Evolutionary conservation across 2,329 filamentous ascomycete species (phyloP), one percentile per base, ranked within the genome.

Genomic region (Chrysosporium queenslandicum): DNA sequence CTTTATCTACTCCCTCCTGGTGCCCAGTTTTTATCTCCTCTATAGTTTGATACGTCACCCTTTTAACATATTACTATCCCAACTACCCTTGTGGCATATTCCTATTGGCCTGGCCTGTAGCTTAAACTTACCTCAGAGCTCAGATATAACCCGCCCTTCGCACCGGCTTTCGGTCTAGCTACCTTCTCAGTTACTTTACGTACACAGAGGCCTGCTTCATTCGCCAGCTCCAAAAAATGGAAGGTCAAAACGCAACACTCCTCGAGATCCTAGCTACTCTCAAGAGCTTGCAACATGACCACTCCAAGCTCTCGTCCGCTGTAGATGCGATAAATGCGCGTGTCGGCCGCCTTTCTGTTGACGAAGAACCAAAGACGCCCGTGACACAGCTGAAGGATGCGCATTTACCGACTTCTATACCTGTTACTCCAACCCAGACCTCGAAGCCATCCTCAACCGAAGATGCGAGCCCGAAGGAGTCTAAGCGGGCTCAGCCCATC

Each of bases 261-360:
- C 25, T n/a, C 39, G 46, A 56, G 41, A 49, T 56, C n/a, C n/a
- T 53, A 18, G 43, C 41, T 12, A 41, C 51, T 20, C 40, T 56
- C 46, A 53, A 53, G 29, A 40, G 34, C 25, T 23, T 56, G 8
- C 50, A 56, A 43, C 34, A 46, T 51, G 54, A 52, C 23, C 51
- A 56, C 14, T 46, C 30, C 7, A 53, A 50, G 40, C 47, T 56
- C 6, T 43, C 51, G 1, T 36, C 46, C 2, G 25, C 43, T 23
- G 29, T 53, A 12, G 36, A 48, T 29, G 46, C 45, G 16, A 36
- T 53, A 21, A 45, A 45, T 30, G 30, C 29, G n/a, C 51, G 51
- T n/a, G 37, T 53, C 8, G 51, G 49, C 25, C 45, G 30, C 14
- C 37, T 53, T 46, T 25, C 46, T 29, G n/a, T 49, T 29, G 16